phyloP scores from a whole-genome alignment of 768 basidiomycete genomes.

The Trametes gibbosa region DNA sequence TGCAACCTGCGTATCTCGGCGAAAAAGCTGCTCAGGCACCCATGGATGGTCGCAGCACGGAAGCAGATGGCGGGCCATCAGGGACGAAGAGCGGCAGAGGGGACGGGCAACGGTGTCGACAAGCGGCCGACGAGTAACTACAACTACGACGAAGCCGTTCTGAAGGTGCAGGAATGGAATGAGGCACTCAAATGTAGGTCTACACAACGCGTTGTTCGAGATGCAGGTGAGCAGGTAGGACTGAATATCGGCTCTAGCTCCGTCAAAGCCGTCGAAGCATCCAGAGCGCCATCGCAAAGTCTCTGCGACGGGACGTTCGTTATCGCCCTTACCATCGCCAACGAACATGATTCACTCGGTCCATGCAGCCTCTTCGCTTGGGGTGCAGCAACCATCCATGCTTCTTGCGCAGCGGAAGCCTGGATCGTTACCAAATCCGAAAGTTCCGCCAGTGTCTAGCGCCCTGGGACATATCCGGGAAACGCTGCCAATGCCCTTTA shows the following conservation, averaged over 20 bases:
- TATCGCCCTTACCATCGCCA: constrained; percentile 46
- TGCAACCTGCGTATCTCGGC: constrained; percentile 92
- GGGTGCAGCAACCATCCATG: constrained; percentile 11
- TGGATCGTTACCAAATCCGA: constrained; percentile 14
- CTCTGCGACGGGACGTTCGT: constrained; percentile 32
- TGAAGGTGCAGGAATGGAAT: constrained; percentile 98
- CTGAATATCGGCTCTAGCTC: constrained; percentile 44
- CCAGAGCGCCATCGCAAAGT: constrained; percentile 38
- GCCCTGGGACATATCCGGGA: constrained; percentile 29
- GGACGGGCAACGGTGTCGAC: constrained; percentile 36
- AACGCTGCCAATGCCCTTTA: constrained; percentile 57
- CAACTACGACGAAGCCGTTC: constrained; percentile 90
- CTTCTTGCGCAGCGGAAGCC: constrained; percentile 14
- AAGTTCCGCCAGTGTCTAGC: constrained; percentile 17
- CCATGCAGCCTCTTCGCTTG: constrained; percentile 13
- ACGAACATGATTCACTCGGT: constrained; percentile 22
- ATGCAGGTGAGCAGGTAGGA: background rate
- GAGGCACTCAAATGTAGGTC: constrained; percentile 86
- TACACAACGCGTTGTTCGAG: background rate
- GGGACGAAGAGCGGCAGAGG: constrained; percentile 33
- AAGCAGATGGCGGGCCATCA: constrained; percentile 59
- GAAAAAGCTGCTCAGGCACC: constrained; percentile 87
- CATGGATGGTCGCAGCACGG: constrained; percentile 91
- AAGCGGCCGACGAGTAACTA: constrained; percentile 69
- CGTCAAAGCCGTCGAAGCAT: constrained; percentile 71